Percentiles rank a stretch among this genome's conserved stretches.
Conservation (phyloP, 257 asterid genomes). For the Avicennia marina region DNA sequence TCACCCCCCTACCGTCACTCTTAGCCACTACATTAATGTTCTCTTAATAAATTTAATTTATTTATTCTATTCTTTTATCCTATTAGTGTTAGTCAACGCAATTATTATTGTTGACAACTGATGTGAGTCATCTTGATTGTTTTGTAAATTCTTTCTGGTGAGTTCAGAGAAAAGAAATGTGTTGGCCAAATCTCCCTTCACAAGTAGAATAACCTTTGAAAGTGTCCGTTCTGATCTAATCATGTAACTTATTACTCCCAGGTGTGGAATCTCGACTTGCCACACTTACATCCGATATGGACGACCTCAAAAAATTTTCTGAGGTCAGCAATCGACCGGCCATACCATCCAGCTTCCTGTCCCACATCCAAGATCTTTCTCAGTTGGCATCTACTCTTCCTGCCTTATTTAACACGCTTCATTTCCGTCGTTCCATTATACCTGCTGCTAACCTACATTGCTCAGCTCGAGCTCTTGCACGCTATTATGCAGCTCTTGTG, state of each 20-base stretch:
- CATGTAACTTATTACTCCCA: constrained; percentile 23
- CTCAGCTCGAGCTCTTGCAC: constrained; percentile 97
- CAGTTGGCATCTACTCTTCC: constrained; percentile 64
- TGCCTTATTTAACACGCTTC: constrained; percentile 66
- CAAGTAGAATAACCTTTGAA: too few relatives aligned
- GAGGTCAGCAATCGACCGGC: constrained; percentile 41
- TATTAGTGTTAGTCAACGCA: too few relatives aligned
- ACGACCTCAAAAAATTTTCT: constrained; percentile 55
- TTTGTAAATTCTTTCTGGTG: too few relatives aligned
- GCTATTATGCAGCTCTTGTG: constrained; percentile 89
- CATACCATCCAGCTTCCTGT: constrained; percentile 71
- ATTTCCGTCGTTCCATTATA: constrained; percentile 78
- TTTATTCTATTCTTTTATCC: too few relatives aligned
- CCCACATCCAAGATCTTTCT: constrained; percentile 56
- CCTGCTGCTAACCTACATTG: constrained; percentile 95
- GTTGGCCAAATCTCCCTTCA: too few relatives aligned
- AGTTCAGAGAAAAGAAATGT: too few relatives aligned
- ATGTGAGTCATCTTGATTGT: too few relatives aligned
- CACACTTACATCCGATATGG: constrained; percentile 74
- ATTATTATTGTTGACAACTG: too few relatives aligned
- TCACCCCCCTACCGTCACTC: too few relatives aligned
- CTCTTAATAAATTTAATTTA: too few relatives aligned
- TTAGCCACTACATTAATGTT: too few relatives aligned
- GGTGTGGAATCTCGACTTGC: constrained; percentile 99
- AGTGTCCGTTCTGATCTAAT: constrained; percentile 5